Base-by-base conservation (phyloP, 2,329 filamentous ascomycete species). In the Neofusicoccum sp. region DNA sequence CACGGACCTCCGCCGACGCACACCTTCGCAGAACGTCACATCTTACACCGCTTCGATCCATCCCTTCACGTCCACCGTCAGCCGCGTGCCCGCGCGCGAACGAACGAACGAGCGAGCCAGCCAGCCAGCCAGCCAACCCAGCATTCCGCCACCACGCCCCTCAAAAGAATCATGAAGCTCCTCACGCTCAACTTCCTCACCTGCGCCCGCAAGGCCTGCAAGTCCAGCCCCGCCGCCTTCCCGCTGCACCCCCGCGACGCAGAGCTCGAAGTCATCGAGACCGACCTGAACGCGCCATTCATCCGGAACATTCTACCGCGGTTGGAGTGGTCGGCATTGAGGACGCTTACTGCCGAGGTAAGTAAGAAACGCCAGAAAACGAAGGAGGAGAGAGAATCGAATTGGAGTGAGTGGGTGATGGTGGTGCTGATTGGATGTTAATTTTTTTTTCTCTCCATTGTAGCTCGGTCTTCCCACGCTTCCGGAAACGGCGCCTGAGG, bases 171-270 rank as follows among this genome's bases (percentile, higher is more conserved):
- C 14, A 99, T 99, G 95, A 98, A 98, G 77, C 82, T 98, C 64
- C 86, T 98, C 57, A 97, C 92, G 63, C 88, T 96, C 70, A 98
- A 98, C 79, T 99, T 99, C 78, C 82, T 98, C 66, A 95, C 91
- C 70, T 99, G 95, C 82, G 93, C 95, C 64, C 89, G 96, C 73
- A 98, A 97, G 82, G 83, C 89, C 61, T 99, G 95, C 88, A 96
- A 96, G 79, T 84, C 86, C 61, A 87, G 88, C 33, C 81, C 88
- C 5, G 79, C 84, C 57, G 91, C 91, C 26, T 98, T 96, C 72
- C 95, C 95, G 2, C 84, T 99, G 14, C 95, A 98, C 75, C 93
- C 95, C 60, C 89, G 89, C 70, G 92, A 98, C 70, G 93, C 91
- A 57, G 92, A 96, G 74, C 87, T 99, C 26, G 92, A 93, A 67